phyloP scores from a whole-genome alignment of 1,284 basidiomycete species.

The Ceratobasidium sp. region DNA sequence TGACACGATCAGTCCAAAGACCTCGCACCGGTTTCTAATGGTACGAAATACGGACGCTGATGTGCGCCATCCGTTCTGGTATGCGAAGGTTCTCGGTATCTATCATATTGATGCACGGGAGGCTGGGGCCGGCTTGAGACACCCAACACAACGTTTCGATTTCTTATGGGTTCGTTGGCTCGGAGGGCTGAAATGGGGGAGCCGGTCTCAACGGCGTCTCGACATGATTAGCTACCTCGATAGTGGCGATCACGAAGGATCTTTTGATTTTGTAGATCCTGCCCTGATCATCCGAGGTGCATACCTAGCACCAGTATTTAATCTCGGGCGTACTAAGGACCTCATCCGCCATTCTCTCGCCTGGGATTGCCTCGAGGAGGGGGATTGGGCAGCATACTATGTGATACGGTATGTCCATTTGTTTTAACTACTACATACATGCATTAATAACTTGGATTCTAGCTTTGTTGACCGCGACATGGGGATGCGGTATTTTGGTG shows the following conservation, averaged over 20 bases:
- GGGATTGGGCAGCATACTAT: slow-evolving; percentile 50
- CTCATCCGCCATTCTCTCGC: not conserved
- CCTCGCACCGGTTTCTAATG: slow-evolving; percentile 8
- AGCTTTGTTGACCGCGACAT: slow-evolving; percentile 49
- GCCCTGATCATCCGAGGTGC: not conserved
- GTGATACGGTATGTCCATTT: slow-evolving; percentile 50
- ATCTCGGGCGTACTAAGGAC: not conserved
- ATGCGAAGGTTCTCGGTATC: slow-evolving; percentile 49
- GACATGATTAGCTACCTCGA: not conserved
- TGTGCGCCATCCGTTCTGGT: slow-evolving; percentile 45
- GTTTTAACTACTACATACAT: too few species aligned
- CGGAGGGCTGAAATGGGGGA: not conserved
- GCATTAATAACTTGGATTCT: not conserved
- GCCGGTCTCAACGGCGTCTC: not conserved
- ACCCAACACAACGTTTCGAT: slow-evolving; percentile 48
- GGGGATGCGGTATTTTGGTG: slow-evolving; percentile 46
- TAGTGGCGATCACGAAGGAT: not conserved
- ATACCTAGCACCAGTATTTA: slow-evolving; percentile 37
- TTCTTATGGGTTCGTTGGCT: slow-evolving; percentile 56
- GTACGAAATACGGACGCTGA: not conserved
- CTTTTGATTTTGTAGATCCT: slow-evolving; percentile 45
- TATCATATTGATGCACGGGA: slow-evolving; percentile 40
- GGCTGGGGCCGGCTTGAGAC: not conserved
- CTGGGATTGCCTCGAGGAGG: slow-evolving; percentile 17
- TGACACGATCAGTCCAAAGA: slow-evolving; percentile 17